These are phyloP conservation scores for Termitomyces sp. DNA, from an alignment of 768 basidiomycete species.

Conservation along the genomic window DNA sequence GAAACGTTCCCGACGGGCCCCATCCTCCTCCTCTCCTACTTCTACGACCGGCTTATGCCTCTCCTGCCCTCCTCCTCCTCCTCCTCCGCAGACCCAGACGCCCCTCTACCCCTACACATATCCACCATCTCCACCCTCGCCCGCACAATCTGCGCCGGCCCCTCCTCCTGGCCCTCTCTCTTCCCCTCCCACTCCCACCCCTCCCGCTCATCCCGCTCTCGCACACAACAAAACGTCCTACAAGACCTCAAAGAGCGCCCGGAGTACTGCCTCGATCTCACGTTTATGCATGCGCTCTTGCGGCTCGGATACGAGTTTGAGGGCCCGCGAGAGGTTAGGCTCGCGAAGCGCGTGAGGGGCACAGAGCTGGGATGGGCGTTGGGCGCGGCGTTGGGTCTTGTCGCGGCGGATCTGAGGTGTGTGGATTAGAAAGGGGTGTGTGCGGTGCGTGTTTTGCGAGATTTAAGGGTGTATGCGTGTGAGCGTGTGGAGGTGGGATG, in stretches of 20 bases:
- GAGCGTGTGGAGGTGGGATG: too few relatives aligned
- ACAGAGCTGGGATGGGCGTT: conserved; percentile 96
- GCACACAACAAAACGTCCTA: conserved; percentile 25
- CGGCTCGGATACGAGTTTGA: conserved; percentile 89
- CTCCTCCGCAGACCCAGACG: conserved; percentile 3
- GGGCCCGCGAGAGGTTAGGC: conserved; percentile 58
- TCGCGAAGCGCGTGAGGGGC: conserved; percentile 84
- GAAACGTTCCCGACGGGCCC: conserved; percentile 86
- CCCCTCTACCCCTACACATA: conserved; percentile 28
- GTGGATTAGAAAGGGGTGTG: background rate
- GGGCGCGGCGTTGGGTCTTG: conserved; percentile 78
- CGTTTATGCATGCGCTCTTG: conserved; percentile 89
- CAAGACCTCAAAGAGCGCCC: conserved; percentile 78
- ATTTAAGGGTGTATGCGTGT: too few relatives aligned
- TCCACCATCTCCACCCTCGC: conserved; percentile 64
- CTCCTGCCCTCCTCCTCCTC: conserved; percentile 38
- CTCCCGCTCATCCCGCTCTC: too few relatives aligned
- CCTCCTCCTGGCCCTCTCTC: conserved; percentile 51
- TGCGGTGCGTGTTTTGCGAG: too few relatives aligned
- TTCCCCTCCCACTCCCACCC: too few relatives aligned
- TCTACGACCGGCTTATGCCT: conserved; percentile 90
- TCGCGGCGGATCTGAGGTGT: conserved; percentile 60
- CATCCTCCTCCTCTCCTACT: conserved; percentile 93
- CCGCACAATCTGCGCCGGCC: conserved; percentile 69
- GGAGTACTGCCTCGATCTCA: conserved; percentile 94